These are phyloP conservation scores for Dictyostelium intermedium DNA, from an alignment of 78 protist species.

Conservation along the genomic window DNA sequence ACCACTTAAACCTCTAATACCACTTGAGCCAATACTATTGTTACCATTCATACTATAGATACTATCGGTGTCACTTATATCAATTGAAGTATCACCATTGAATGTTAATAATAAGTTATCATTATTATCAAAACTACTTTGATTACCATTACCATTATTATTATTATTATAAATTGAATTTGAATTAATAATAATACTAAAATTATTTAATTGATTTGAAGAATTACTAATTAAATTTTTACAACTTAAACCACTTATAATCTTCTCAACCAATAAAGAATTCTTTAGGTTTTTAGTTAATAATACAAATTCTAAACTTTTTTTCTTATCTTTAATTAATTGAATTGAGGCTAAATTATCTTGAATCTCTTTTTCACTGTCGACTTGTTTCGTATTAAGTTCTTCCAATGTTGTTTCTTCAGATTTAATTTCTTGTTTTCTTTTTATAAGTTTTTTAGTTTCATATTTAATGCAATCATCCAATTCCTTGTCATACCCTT, in stretches of 20 bases:
- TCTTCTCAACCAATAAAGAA: not conserved
- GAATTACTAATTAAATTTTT: not conserved
- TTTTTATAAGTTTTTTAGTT: not conserved
- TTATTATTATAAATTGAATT: not conserved
- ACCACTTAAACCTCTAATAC: not conserved
- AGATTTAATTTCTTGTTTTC: not conserved
- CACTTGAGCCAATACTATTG: not conserved
- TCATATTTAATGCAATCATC: constrained; percentile 8
- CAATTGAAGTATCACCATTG: not conserved
- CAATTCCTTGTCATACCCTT: not conserved
- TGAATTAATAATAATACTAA: not conserved
- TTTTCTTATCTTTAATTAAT: constrained; percentile 1
- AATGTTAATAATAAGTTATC: not conserved
- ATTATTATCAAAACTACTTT: not conserved
- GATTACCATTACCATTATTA: not conserved
- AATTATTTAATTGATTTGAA: not conserved
- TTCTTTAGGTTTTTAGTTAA: not conserved
- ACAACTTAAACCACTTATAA: not conserved
- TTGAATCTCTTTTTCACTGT: not conserved
- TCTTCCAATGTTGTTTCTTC: not conserved
- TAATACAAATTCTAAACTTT: constrained; percentile 4
- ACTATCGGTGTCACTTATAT: not conserved
- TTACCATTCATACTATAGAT: not conserved
- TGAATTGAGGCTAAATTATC: not conserved
- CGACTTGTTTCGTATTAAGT: not conserved